Evolutionary conservation across 495 filamentous ascomycete species (phyloP).

Genomic region (Talaromyces proteolyticus): DNA sequence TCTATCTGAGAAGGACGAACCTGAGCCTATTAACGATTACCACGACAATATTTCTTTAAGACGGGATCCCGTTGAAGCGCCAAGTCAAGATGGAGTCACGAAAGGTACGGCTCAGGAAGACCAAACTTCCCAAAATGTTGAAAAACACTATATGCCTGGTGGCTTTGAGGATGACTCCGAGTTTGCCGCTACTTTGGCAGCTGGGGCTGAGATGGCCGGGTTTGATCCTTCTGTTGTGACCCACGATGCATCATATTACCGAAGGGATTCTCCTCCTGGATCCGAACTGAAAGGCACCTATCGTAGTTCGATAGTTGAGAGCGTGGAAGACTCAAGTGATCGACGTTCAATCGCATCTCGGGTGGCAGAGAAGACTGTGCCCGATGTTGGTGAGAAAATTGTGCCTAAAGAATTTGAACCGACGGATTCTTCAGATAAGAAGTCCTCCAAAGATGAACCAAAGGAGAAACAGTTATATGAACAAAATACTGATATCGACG

Average conservation of each 20-base stretch:
- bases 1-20: constrained; percentile 32
- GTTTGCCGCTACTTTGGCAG: constrained; percentile 66
- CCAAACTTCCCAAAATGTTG: constrained; percentile 9
- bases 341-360: not conserved
- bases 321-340: constrained; percentile 4
- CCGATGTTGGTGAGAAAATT: not conserved
- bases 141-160: constrained; percentile 36
- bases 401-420: not conserved
- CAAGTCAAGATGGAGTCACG: constrained; percentile 6
- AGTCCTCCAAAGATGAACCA: too few species aligned
- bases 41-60: constrained; percentile 10
- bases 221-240: constrained; percentile 70
- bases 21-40: constrained; percentile 17
- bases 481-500: too few species aligned
- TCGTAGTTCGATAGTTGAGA: constrained; percentile 35
- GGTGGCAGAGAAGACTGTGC: not conserved
- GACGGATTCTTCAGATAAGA: too few species aligned
- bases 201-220: constrained; percentile 58
- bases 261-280: constrained; percentile 57
- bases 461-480: too few species aligned
- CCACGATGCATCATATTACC: constrained; percentile 55
- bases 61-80: constrained; percentile 15
- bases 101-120: constrained; percentile 12
- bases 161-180: constrained; percentile 54
- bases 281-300: constrained; percentile 44